Base-by-base conservation (phyloP, 225 moss, liverwort and hornwort species). In the Antitrichia curtipendula region DNA sequence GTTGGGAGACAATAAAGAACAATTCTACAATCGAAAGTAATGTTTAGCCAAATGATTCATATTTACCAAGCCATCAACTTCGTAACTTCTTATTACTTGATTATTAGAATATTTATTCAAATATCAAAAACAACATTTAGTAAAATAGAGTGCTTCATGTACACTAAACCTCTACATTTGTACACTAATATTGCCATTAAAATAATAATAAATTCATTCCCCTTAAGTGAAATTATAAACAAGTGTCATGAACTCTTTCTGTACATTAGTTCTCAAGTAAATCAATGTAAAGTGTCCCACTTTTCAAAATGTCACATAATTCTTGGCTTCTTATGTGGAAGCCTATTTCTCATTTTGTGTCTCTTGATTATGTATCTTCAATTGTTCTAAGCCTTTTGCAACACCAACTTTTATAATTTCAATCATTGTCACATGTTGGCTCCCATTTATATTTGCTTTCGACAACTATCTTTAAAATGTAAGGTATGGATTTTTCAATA, bases 61-160 rank as follows among this genome's bases (percentile, higher is more conserved):
- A 9, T 20, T 3, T 36, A 36, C 0, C 2, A 36, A 16, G 6
- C 11, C 20, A 36, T 20, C 4, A 20, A 0, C 2, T n/a, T 65
- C 0, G 6, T 6, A 65, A 65, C 7, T 2, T n/a, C 21, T 22
- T 11, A n/a, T n/a, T n/a, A 16, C 4, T 62, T n/a, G n/a, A 16
- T 62, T 11, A 16, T 6, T 62, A 62, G 8, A 31, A 16, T 6
- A 31, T 62, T 62, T 15, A 62, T 7, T 63, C 20, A 20, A 36
- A 19, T 64, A 16, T 3, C 10, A 10, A n/a, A 10, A 61, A 14
- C 0, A 19, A 36, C 21, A 36, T 65, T 36, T 10, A n/a, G 21
- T 0, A 11, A n/a, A 65, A 1, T 3, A 36, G 3, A 65, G 3
- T 10, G 3, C 11, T 65, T 65, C 13, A 60, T 13, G 60, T 14